phyloP scores from a whole-genome alignment of 306 rosid species.

The Acacia acuminata region DNA sequence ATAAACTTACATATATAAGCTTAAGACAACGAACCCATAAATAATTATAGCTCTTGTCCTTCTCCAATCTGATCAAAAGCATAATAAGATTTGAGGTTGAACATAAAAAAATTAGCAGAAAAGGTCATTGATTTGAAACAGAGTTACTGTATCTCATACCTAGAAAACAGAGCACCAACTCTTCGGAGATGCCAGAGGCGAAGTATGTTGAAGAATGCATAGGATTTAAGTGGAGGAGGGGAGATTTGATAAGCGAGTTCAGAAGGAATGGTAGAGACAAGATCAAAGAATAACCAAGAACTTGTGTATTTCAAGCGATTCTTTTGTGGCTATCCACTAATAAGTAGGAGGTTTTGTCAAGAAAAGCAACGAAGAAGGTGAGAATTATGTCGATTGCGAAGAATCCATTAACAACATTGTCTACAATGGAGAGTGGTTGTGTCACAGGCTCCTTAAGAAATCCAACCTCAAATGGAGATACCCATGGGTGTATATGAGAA shows the following conservation, averaged over 20 bases:
- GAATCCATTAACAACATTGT: conserved; percentile 63
- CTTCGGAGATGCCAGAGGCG: conserved; percentile 88
- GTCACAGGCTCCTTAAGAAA: conserved; percentile 40
- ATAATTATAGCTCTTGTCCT: conserved; percentile 62
- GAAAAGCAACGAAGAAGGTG: conserved; percentile 79
- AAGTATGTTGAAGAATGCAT: conserved; percentile 65
- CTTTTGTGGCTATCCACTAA: conserved; percentile 49
- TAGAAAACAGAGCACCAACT: conserved; percentile 70
- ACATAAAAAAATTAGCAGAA: neutral
- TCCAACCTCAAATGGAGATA: conserved; percentile 80
- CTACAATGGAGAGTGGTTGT: conserved; percentile 36
- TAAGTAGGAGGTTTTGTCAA: conserved; percentile 57
- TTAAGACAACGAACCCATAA: conserved; percentile 67
- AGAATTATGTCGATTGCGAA: conserved; percentile 66
- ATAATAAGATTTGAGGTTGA: neutral
- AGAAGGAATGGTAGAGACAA: conserved; percentile 63
- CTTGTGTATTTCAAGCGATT: conserved; percentile 67
- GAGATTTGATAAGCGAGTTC: conserved; percentile 41
- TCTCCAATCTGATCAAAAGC: conserved; percentile 59
- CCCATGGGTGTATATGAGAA: conserved; percentile 77
- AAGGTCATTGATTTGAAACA: neutral
- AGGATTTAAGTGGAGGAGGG: conserved; percentile 44
- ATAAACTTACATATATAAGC: conserved; percentile 66
- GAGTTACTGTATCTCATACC: conserved; percentile 36
- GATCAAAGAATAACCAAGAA: conserved; percentile 64